Conservation (phyloP, 192 early-diverging fungal genomes). For the Powellomyces hirtus region DNA sequence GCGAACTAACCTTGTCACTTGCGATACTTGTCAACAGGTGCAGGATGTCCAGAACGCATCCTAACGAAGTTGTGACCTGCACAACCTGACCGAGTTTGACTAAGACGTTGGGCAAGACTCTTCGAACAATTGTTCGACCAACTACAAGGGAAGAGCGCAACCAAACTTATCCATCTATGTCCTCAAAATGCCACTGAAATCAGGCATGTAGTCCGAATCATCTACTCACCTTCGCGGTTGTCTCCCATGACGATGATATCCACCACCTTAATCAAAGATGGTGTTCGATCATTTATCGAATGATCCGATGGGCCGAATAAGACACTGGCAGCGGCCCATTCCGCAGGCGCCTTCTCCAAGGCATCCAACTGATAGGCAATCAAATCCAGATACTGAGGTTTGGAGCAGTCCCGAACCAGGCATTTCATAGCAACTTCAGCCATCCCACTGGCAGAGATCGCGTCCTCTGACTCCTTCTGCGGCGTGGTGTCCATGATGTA, state of each 20-base stretch:
- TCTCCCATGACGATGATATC: background rate
- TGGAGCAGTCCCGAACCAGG: background rate
- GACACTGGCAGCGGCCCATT: no score
- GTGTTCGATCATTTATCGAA: background rate
- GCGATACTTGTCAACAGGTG: background rate
- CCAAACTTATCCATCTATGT: no score
- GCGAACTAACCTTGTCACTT: slow-evolving; percentile 20
- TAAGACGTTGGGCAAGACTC: background rate
- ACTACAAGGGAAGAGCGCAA: no score
- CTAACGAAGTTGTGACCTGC: slow-evolving; percentile 6
- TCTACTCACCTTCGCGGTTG: background rate
- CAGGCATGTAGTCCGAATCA: background rate
- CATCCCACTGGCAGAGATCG: background rate
- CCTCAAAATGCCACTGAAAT: background rate
- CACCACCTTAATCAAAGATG: background rate
- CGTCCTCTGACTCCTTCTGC: background rate
- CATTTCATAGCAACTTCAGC: background rate
- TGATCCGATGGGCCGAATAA: background rate
- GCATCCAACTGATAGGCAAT: background rate
- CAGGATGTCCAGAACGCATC: background rate
- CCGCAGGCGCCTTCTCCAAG: background rate
- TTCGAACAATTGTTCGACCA: slow-evolving; percentile 1
- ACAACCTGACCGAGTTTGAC: slow-evolving; percentile 11
- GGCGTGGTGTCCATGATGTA: slow-evolving; percentile 5
- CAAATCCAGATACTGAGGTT: slow-evolving; percentile 8